phyloP scores from a whole-genome alignment of 805 yeast genomes.

The Lipomyces japonicus region DNA sequence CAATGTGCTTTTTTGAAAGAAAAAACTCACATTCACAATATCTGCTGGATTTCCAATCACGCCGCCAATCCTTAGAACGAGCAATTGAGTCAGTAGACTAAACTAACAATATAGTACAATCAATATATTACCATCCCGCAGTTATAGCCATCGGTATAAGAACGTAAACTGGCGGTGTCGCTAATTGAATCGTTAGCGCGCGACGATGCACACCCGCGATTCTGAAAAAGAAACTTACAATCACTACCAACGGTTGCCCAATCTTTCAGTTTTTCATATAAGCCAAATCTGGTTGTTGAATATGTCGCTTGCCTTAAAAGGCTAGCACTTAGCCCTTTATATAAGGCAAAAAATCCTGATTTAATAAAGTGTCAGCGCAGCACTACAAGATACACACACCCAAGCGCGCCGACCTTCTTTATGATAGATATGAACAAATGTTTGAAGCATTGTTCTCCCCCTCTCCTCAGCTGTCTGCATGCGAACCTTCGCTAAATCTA shows the following conservation, averaged over 20 bases:
- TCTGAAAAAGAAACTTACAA: slow-evolving; percentile 2
- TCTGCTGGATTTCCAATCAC: slow-evolving; percentile 85
- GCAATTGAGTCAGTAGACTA: neutral
- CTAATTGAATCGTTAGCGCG: slow-evolving; percentile 42
- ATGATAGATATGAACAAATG: slow-evolving; percentile 57
- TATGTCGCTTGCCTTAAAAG: slow-evolving; percentile 82
- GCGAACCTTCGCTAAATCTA: slow-evolving; percentile 82
- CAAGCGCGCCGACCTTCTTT: slow-evolving; percentile 53
- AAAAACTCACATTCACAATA: slow-evolving; percentile 67
- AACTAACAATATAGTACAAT: neutral
- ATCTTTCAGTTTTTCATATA: slow-evolving; percentile 74
- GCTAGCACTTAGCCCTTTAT: slow-evolving; percentile 79
- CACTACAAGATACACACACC: neutral
- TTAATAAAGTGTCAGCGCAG: neutral
- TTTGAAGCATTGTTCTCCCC: slow-evolving; percentile 58
- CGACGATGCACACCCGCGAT: slow-evolving; percentile 8
- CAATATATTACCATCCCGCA: slow-evolving; percentile 54
- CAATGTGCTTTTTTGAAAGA: neutral
- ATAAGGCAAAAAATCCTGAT: slow-evolving; percentile 51
- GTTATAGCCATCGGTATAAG: slow-evolving; percentile 76
- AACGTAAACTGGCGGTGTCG: slow-evolving; percentile 53
- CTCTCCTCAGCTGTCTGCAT: slow-evolving; percentile 71
- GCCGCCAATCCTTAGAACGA: slow-evolving; percentile 57
- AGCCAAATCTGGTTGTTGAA: slow-evolving; percentile 80
- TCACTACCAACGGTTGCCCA: slow-evolving; percentile 22